Base-by-base conservation (phyloP, 148 eudicot genomes). In the Linanthus parryae region DNA sequence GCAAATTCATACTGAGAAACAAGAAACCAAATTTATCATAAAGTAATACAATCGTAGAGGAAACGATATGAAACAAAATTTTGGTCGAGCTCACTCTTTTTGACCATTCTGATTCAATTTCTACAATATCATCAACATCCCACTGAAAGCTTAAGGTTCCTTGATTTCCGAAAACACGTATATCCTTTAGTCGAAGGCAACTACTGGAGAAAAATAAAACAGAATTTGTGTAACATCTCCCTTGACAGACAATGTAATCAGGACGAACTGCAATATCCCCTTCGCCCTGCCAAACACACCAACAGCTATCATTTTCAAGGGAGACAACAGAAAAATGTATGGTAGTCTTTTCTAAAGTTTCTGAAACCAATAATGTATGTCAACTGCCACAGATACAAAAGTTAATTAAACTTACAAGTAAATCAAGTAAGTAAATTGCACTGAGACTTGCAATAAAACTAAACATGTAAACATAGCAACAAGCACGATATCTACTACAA, bases 71-170 rank as follows among this genome's bases (percentile, higher is more conserved):
- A 30, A 24, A 1, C 40, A 51, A 51, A 28, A 44, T 39, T 34
- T 43, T 1, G 16, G 17, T 1, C 19, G 34, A 51, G 63, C 85
- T 69, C 57, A 85, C 95, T 75, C 48, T 46, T 27, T 54, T 69
- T 46, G 42, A 68, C 68, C 67, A 67, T 16, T 72, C 75, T 24
- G 83, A 64, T 63, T 73, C 62, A 47, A 85, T 76, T 38, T 41
- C 42, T 41, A 71, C 23, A 31, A 85, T 65, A 57, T 85, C 86
- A 43, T 77, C 75, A 18, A 79, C 38, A 52, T 39, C 55, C 95
- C 83, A 82, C 52, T 72, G 74, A 23, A 44, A 64, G 33, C 23
- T 46, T 47, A 31, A 64, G 24, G 40, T 48, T 46, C 31, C 58
- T 38, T 48, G 58, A n/a, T 72, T 67, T 56, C 68, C 69, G 56